phyloP scores from a whole-genome alignment of 331 rosid genomes.

The Quercus phellos region DNA sequence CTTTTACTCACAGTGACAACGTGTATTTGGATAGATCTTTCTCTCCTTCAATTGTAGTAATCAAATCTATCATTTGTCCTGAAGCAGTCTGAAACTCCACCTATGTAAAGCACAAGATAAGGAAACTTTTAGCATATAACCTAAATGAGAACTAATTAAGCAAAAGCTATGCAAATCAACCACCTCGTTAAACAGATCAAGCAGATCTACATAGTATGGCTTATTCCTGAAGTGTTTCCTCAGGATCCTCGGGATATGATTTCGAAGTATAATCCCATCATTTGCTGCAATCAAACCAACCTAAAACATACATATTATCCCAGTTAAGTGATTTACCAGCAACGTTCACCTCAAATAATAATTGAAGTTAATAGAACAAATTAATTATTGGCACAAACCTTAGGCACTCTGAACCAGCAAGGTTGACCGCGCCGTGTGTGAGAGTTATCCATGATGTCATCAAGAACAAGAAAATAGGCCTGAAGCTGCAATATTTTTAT shows the following conservation, averaged over 20 bases:
- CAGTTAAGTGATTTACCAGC: background rate
- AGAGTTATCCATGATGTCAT: slow-evolving; percentile 92
- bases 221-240: slow-evolving; percentile 72
- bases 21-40: slow-evolving; percentile 70
- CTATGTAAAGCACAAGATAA: slow-evolving; percentile 29
- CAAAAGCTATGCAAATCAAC: slow-evolving; percentile 10
- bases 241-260: slow-evolving; percentile 76
- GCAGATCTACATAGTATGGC: slow-evolving; percentile 78
- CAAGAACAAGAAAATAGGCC: slow-evolving; percentile 92
- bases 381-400: slow-evolving; percentile 39
- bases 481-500: slow-evolving; percentile 59
- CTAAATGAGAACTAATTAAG: slow-evolving; percentile 13
- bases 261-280: slow-evolving; percentile 56
- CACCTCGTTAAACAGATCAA: slow-evolving; percentile 90
- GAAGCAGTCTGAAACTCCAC: slow-evolving; percentile 95
- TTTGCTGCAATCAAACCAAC: slow-evolving; percentile 52
- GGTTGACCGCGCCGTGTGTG: slow-evolving; percentile 92
- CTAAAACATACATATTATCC: slow-evolving; percentile 13
- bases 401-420: slow-evolving; percentile 87
- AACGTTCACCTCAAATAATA: background rate
- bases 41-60: slow-evolving; percentile 70
- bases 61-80: slow-evolving; percentile 96
- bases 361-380: background rate
- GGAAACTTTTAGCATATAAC: slow-evolving; percentile 14
- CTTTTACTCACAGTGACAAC: slow-evolving; percentile 60